These are phyloP conservation scores for Blumeriella jaapii DNA, from an alignment of 2,329 filamentous ascomycete species.

Conservation along the genomic window DNA sequence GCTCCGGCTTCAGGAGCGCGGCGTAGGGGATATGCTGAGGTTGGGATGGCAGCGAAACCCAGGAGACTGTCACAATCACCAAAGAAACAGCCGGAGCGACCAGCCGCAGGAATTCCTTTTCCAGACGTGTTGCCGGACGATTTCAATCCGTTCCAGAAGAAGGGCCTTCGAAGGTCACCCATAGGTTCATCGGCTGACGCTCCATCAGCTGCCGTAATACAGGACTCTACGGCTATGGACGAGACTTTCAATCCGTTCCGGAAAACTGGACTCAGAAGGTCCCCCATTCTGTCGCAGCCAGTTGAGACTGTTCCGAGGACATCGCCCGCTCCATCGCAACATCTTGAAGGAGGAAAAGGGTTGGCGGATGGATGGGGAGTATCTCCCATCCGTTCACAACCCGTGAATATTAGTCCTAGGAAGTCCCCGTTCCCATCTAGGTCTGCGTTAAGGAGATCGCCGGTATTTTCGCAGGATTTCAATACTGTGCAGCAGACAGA, in stretches of 20 bases:
- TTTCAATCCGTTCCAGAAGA: conserved; percentile 23
- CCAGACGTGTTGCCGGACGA: conserved; percentile 8
- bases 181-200: conserved; percentile 4
- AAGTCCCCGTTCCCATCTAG: background rate
- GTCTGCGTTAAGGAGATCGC: conserved; percentile 1
- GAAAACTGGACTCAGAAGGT: conserved; percentile 12
- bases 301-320: background rate
- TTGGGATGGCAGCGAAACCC: conserved; percentile 19
- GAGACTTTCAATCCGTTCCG: conserved; percentile 12
- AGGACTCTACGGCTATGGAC: background rate
- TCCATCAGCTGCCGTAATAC: background rate
- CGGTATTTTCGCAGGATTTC: background rate
- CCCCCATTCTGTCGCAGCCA: conserved; percentile 1
- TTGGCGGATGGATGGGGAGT: background rate
- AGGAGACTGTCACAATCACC: conserved; percentile 23
- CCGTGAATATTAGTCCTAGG: background rate
- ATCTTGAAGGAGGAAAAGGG: background rate
- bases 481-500: background rate
- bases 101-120: conserved; percentile 3
- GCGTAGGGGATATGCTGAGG: conserved; percentile 13
- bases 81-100: conserved; percentile 11
- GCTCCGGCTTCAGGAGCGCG: conserved; percentile 11
- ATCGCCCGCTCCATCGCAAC: background rate
- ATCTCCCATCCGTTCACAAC: conserved; percentile 1
- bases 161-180: conserved; percentile 21